Percentiles rank a stretch among this genome's conserved stretches.
Evolutionary conservation across 2,329 filamentous ascomycete species (phyloP).

Genomic region (Coniochaeta prunicola): DNA sequence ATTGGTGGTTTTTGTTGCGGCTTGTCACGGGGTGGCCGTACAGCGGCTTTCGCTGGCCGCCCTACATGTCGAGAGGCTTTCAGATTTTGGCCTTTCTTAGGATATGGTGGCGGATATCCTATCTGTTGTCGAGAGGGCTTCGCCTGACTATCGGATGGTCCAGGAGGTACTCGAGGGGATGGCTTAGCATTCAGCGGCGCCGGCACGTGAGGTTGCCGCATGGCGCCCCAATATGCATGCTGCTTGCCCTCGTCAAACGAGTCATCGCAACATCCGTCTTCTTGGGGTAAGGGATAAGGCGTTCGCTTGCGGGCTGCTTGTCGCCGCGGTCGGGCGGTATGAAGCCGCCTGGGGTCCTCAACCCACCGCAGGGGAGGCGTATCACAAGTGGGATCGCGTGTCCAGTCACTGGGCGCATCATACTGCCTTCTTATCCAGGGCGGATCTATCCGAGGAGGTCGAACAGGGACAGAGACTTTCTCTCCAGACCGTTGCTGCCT

Average conservation of each 20-base stretch:
- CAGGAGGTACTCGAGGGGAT: not conserved
- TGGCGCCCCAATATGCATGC: not conserved
- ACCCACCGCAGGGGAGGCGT: not conserved
- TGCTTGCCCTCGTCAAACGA: not conserved
- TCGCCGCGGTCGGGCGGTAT: not conserved
- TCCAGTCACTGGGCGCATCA: not conserved
- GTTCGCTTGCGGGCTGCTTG: not conserved
- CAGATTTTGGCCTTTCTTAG: not conserved
- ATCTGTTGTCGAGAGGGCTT: not conserved
- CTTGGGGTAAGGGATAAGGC: constrained; percentile 2
- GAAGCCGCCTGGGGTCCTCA: not conserved
- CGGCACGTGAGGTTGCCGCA: not conserved
- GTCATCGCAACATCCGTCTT: not conserved
- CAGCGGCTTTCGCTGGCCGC: not conserved
- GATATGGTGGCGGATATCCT: not conserved
- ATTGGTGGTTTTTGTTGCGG: not conserved
- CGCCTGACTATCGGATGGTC: not conserved
- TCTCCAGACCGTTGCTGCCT: not conserved
- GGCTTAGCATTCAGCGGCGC: not conserved
- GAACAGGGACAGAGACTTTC: not conserved
- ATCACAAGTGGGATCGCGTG: not conserved
- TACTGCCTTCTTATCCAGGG: not conserved
- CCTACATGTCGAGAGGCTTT: not conserved
- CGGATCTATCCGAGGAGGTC: not conserved
- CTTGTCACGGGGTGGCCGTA: not conserved